Percentiles rank a stretch among this genome's conserved stretches.
Conservation (phyloP, 768 basidiomycete genomes). For the Boletus rufocinnamomeus region DNA sequence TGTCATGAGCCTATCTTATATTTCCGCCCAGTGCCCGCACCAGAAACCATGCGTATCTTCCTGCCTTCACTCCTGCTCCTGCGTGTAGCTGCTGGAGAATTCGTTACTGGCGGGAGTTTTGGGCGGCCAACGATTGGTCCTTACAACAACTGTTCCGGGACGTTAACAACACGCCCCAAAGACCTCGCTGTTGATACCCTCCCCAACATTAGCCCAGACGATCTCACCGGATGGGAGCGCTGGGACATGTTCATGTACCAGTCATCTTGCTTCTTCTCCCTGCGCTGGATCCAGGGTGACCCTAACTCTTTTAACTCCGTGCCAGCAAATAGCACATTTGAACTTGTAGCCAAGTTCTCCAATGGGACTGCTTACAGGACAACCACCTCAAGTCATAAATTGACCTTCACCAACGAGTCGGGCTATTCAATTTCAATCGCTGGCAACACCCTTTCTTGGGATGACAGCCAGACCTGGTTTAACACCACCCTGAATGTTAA, state of each 20-base stretch:
- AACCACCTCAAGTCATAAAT: conserved; percentile 2
- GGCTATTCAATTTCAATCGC: conserved; percentile 16
- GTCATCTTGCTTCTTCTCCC: conserved; percentile 11
- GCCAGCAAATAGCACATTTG: conserved; percentile 8
- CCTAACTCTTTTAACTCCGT: conserved; percentile 1
- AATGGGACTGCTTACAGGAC: conserved; percentile 10
- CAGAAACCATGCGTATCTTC: neutral
- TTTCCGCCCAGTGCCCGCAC: neutral
- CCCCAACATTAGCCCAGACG: conserved; percentile 13
- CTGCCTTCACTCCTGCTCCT: neutral
- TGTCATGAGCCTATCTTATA: neutral
- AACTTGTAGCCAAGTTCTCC: conserved; percentile 13
- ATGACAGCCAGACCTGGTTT: conserved; percentile 18
- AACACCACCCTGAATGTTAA: conserved; percentile 11
- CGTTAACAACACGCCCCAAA: conserved; percentile 3
- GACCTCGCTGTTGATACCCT: conserved; percentile 15
- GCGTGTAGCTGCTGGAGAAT: neutral
- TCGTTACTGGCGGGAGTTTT: neutral
- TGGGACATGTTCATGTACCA: conserved; percentile 18
- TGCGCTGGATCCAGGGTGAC: conserved; percentile 18
- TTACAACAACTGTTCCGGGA: conserved; percentile 19
- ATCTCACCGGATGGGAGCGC: conserved; percentile 5
- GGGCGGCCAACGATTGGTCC: conserved; percentile 8
- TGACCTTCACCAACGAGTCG: conserved; percentile 12
- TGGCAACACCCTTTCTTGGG: conserved; percentile 16